Evolutionary conservation across 2,329 filamentous ascomycete genomes (phyloP), one percentile per base, ranked within the genome.

Genomic region (Diplocarpon rosae): DNA sequence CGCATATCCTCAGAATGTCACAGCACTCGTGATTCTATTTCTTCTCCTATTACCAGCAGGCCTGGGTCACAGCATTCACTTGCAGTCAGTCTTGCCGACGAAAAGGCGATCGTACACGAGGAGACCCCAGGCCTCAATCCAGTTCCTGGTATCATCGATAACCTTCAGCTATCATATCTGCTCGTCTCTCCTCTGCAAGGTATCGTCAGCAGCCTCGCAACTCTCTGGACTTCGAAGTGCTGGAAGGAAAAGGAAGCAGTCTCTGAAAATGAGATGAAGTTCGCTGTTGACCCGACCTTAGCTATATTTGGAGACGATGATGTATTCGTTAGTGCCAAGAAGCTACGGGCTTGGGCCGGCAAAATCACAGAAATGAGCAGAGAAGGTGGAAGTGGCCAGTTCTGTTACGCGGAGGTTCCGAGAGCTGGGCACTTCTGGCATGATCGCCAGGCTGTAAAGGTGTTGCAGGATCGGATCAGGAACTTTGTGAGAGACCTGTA

Each of bases 281-380:
- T 85, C 39, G 63, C 75, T 1, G 61, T 64, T 1, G 71, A 80
- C 55, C 69, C 71, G 1, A 82, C 82, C 0, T 61, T 95, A 29
- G 79, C 77, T 0, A 63, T 94, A 0, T 94, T 80, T 57, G 90
- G 89, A 1, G 76, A 81, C 40, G 69, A 73, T 3, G 89, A 96
- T 61, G 65, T 72, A 0, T 93, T 95, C 52, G 80, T 85, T 1
- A 74, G 79, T 1, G 68, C 68, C 3, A 72, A 70, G 46, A 84
- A 76, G 61, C 67, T 89, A 53, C 71, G 74, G 10, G 65, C 69
- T 1, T 95, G 89, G 89, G 68, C 69, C 9, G 64, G 66, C 33
- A 70, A 68, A 47, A 63, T 89, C 36, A 61, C 63, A 14, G 39
- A 33, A 7, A 37, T 30, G 15, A 38, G 36, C 2, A 52, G 38